These are phyloP conservation scores for Talaromyces sp. DNA, from an alignment of 2,329 filamentous ascomycete species.

Conservation along the genomic window DNA sequence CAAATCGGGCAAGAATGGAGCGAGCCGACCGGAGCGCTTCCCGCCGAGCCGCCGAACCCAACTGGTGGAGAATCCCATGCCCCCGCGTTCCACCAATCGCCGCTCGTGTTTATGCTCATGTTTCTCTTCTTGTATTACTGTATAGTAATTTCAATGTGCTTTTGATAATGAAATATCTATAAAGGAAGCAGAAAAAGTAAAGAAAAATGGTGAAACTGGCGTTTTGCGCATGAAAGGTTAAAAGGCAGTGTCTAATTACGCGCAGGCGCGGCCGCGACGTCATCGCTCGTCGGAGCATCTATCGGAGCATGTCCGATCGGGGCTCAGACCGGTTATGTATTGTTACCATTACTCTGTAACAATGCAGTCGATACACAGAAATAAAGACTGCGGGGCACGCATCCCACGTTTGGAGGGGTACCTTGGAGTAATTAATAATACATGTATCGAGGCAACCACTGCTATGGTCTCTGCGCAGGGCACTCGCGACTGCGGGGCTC, in stretches of 20 bases:
- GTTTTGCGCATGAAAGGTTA: background rate
- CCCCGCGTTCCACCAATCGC: background rate
- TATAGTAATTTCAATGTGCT: background rate
- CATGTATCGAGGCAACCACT: no score
- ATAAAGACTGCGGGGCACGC: background rate
- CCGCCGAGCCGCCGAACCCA: background rate
- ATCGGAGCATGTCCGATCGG: constrained; percentile 9
- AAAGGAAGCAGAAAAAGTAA: background rate
- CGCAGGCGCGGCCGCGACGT: background rate
- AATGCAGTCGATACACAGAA: background rate
- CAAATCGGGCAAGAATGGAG: background rate
- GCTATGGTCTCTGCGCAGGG: background rate
- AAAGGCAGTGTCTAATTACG: background rate
- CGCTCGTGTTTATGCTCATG: background rate
- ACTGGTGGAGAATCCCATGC: background rate
- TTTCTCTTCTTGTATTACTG: background rate
- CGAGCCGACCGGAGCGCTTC: background rate
- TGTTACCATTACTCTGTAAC: background rate
- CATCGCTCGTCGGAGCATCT: background rate
- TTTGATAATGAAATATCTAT: background rate
- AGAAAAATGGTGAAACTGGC: background rate
- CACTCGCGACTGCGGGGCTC: background rate
- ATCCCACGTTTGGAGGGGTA: background rate
- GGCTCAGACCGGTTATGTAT: background rate
- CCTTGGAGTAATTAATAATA: background rate